phyloP scores from a whole-genome alignment of 2,329 filamentous ascomycete species.

The Dactylonectria estremocensis region DNA sequence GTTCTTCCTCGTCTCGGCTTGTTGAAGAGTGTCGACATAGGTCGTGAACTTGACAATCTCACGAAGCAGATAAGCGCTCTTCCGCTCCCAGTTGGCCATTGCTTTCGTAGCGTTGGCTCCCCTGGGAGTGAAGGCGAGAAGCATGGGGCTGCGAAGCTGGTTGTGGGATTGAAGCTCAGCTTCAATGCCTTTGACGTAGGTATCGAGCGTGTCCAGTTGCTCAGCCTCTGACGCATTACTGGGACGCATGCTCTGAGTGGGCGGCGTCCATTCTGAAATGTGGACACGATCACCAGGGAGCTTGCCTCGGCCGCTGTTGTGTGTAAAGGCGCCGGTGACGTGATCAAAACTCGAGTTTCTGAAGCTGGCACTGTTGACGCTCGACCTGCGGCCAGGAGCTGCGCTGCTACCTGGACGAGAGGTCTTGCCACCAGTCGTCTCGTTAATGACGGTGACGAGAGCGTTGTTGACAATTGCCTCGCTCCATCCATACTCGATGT shows the following conservation, averaged over 20 bases:
- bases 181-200: conserved; percentile 89
- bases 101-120: conserved; percentile 86
- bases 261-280: conserved; percentile 91
- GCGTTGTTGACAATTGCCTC: conserved; percentile 81
- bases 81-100: conserved; percentile 97
- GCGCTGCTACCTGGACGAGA: conserved; percentile 68
- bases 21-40: conserved; percentile 88
- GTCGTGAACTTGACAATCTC: conserved; percentile 98
- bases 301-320: conserved; percentile 67
- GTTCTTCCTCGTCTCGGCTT: conserved; percentile 78
- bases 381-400: conserved; percentile 58
- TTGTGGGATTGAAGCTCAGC: conserved; percentile 90
- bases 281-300: conserved; percentile 88
- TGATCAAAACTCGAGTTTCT: conserved; percentile 76
- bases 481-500: conserved; percentile 98
- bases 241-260: conserved; percentile 90
- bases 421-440: conserved; percentile 55
- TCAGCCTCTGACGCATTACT: conserved; percentile 84
- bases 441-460: conserved; percentile 68
- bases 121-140: conserved; percentile 89
- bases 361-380: conserved; percentile 66
- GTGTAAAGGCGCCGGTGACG: conserved; percentile 64
- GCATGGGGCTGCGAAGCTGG: conserved; percentile 87
- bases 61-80: conserved; percentile 89
- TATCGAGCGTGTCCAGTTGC: conserved; percentile 81